Percentiles rank a stretch among this genome's conserved stretches.
Conservation (phyloP, 331 rosid genomes). For the Acacia concinna region DNA sequence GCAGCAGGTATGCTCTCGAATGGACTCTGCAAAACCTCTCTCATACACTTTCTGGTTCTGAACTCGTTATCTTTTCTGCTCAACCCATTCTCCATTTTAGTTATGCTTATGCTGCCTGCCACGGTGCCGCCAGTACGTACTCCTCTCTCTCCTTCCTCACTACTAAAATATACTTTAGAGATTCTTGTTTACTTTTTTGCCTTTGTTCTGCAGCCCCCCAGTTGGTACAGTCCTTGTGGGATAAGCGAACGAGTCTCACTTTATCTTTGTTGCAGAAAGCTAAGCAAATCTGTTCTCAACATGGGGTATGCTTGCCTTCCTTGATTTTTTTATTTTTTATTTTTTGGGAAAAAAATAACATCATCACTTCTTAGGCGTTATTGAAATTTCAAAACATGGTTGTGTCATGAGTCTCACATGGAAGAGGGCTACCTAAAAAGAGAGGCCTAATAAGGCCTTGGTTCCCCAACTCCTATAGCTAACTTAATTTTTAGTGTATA, state of each 20-base stretch:
- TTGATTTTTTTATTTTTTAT: too few species aligned
- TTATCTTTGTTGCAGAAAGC: conserved; percentile 23
- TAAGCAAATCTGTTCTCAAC: conserved; percentile 21
- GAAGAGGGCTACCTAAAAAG: too few species aligned
- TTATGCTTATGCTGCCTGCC: conserved; percentile 20
- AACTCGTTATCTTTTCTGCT: conserved; percentile 18
- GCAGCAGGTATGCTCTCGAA: conserved; percentile 20
- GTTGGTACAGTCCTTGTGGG: conserved; percentile 13
- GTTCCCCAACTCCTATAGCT: background rate
- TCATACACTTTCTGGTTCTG: conserved; percentile 4
- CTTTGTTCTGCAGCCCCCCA: conserved; percentile 27
- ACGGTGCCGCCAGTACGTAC: conserved; percentile 14
- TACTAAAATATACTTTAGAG: too few species aligned
- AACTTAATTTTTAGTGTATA: too few species aligned
- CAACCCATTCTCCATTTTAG: background rate
- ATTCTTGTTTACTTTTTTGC: background rate
- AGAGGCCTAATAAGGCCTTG: too few species aligned
- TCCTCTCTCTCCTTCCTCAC: background rate
- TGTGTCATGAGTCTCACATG: too few species aligned
- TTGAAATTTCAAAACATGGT: too few species aligned
- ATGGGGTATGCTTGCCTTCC: conserved; percentile 7
- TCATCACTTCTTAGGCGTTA: too few species aligned
- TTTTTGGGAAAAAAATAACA: too few species aligned
- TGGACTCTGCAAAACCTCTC: conserved; percentile 23
- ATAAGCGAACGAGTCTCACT: conserved; percentile 1